A percentile compares a stretch with the other conserved stretches of the same genome.
phyloP scores from a whole-genome alignment of 1,139 yeast species.

The Saccharomyces uvarum region DNA sequence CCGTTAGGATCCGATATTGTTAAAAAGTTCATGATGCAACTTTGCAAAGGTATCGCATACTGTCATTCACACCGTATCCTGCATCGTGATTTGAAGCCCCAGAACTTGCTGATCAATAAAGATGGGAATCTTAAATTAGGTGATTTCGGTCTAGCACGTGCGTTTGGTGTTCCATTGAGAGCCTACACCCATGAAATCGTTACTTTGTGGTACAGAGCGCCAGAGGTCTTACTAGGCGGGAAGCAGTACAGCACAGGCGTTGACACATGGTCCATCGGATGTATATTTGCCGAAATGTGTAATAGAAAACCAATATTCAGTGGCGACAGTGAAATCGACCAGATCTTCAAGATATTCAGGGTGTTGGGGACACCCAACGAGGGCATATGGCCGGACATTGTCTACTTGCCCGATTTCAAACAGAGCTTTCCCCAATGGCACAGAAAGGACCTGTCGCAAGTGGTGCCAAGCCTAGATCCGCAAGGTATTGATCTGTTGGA shows the following conservation, averaged over 20 bases:
- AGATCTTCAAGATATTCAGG: constrained; percentile 89
- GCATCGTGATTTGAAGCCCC: constrained; percentile 95
- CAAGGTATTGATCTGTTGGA: constrained; percentile 79
- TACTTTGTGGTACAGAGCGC: constrained; percentile 96
- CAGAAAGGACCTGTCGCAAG: constrained; percentile 58
- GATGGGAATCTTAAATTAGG: constrained; percentile 94
- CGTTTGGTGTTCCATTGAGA: constrained; percentile 92
- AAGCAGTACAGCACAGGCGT: constrained; percentile 97
- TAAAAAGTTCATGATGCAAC: constrained; percentile 86
- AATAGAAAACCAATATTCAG: constrained; percentile 92
- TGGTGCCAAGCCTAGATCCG: constrained; percentile 73
- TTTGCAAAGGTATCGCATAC: constrained; percentile 85
- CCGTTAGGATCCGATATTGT: constrained; percentile 88
- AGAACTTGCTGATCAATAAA: constrained; percentile 83
- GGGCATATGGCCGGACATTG: constrained; percentile 93
- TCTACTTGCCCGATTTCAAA: constrained; percentile 88
- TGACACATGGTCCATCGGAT: constrained; percentile 98
- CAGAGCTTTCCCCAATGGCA: constrained; percentile 95
- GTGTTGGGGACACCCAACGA: constrained; percentile 92
- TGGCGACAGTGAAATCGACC: constrained; percentile 97
- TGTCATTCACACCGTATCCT: constrained; percentile 93
- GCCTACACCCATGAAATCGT: constrained; percentile 98
- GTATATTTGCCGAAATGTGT: constrained; percentile 97
- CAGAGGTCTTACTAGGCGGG: constrained; percentile 91
- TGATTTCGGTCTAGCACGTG: constrained; percentile 95